Evolutionary conservation across 1,284 basidiomycete species (phyloP), one percentile per base, ranked within the genome.

Genomic region (Malassezia vespertilionis): DNA sequence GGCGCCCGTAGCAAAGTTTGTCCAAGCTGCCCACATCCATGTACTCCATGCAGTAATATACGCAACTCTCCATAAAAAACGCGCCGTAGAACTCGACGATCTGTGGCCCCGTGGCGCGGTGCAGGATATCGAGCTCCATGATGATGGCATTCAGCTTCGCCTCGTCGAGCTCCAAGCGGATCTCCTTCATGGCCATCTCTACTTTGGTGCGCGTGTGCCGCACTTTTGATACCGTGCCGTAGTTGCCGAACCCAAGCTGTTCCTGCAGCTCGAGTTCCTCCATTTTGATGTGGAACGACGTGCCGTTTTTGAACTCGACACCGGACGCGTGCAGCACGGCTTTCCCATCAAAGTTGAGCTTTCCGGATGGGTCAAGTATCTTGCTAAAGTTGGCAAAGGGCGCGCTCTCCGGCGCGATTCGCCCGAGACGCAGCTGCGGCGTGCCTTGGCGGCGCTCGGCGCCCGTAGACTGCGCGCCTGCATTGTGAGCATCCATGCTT

Each of bases 171-270:
- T 96, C 90, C n/a, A 97, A 77, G 17, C 88, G 85, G 58, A 96
- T 97, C 82, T 96, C 91, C 81, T 97, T 97, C 88, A 97, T 93
- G 9, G 91, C 91, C 90, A 97, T 96, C 51, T 80, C 79, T 24
- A 96, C 88, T 44, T 88, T 88, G 4, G 88, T 96, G 11, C 88
- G 88, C 54, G 81, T 86, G 68, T 97, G 91, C 34, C 86, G 76
- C 2, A 95, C 91, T 69, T 86, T 87, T 75, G 90, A 89, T 5
- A 97, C 93, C 1, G 88, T 91, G 20, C 91, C 91, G 67, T 97
- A 97, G 71, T 95, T 95, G 33, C 91, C 91, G 65, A 83, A 83
- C 28, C 91, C 91, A 33, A 97, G 78, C 71, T 95, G 90, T 50
- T 75, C 74, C 65, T 87, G 77, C 46, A 96, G 78, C 65, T 87